phyloP scores from a whole-genome alignment of 192 early-diverging fungal species.

The Backusella parvicylindrica region DNA sequence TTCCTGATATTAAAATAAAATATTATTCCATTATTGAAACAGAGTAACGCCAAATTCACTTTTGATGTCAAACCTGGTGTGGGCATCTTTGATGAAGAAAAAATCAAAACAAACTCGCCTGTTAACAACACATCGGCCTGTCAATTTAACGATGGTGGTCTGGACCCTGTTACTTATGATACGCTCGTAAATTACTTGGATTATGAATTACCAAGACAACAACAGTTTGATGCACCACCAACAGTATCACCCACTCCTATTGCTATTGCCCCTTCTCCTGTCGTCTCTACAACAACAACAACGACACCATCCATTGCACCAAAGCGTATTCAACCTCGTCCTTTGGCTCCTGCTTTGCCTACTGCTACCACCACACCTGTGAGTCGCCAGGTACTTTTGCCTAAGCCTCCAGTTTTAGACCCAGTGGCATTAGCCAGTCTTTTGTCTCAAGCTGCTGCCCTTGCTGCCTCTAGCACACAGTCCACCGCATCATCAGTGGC shows the following conservation, averaged over 20 bases:
- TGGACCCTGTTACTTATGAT: slow-evolving; percentile 31
- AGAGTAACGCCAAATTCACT: slow-evolving; percentile 69
- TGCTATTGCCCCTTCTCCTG: neutral
- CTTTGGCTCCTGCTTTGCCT: slow-evolving; percentile 6
- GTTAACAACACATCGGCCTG: neutral
- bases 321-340: slow-evolving; percentile 18
- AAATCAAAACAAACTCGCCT: neutral
- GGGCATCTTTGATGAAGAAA: slow-evolving; percentile 44
- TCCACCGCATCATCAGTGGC: neutral
- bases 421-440: neutral
- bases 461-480: neutral
- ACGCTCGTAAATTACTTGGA: slow-evolving; percentile 36
- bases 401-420: slow-evolving; percentile 18
- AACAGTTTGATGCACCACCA: slow-evolving; percentile 1
- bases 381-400: slow-evolving; percentile 11
- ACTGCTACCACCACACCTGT: neutral
- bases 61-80: slow-evolving; percentile 57
- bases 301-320: neutral
- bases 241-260: neutral
- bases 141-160: slow-evolving; percentile 9
- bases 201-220: slow-evolving; percentile 31
- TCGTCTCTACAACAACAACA: neutral
- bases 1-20: neutral
- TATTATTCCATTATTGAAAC: neutral
- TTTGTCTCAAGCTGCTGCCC: neutral